Percentiles rank a stretch among this genome's conserved stretches.
These are phyloP conservation scores for Sonneratia alba DNA, from an alignment of 345 rosid species.

Conservation along the genomic window DNA sequence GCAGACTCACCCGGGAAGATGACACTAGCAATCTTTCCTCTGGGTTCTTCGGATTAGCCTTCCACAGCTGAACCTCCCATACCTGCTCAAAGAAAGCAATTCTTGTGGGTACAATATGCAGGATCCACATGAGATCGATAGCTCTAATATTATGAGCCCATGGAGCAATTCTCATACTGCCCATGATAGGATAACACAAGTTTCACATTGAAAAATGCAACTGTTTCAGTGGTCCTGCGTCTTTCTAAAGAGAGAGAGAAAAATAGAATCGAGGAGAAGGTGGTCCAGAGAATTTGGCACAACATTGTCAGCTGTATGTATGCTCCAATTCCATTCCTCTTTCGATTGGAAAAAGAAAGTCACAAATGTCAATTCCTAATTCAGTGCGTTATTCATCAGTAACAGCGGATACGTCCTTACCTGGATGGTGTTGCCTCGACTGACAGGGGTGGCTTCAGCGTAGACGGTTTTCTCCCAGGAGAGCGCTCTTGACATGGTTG, in stretches of 20 bases:
- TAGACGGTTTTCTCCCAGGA: slow-evolving; percentile 54
- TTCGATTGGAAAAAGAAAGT: background rate
- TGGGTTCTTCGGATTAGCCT: slow-evolving; percentile 29
- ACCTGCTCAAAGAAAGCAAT: slow-evolving; percentile 32
- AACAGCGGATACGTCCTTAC: slow-evolving; percentile 13
- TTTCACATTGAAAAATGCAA: too few species aligned
- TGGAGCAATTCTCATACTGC: background rate
- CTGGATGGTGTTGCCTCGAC: slow-evolving; percentile 64
- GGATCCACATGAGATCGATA: background rate
- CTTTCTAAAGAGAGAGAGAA: background rate
- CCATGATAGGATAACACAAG: background rate
- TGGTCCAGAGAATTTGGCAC: background rate
- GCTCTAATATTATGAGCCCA: background rate
- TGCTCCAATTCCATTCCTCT: too few species aligned
- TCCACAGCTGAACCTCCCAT: slow-evolving; percentile 78
- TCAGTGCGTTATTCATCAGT: too few species aligned
- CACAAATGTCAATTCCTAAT: too few species aligned
- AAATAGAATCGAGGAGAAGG: background rate
- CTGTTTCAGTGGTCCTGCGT: background rate
- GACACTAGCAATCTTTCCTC: slow-evolving; percentile 35
- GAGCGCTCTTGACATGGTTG: slow-evolving; percentile 68
- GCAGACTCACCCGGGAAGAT: slow-evolving; percentile 61
- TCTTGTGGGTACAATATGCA: background rate
- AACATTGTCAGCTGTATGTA: too few species aligned
- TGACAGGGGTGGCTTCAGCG: slow-evolving; percentile 68